Evolutionary conservation across 1,139 yeast species (phyloP), one percentile per base, ranked within the genome.

Genomic region (Hansenula lynferdii): DNA sequence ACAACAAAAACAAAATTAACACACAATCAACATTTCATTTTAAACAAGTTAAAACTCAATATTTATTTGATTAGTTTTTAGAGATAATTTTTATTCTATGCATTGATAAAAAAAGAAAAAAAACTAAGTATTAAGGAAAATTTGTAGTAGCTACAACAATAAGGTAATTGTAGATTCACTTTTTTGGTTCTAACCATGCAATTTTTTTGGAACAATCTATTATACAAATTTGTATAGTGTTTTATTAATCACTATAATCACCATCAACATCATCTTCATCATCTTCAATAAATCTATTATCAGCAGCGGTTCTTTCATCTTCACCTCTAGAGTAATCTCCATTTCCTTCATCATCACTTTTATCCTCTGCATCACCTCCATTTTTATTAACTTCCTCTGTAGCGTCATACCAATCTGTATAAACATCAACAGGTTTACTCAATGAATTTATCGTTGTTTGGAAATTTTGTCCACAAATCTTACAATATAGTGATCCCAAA

Each of bases 381-480:
- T 27, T n/a, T 43, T 84, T 85, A 31, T 94, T 95, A 44, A 92
- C 94, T 38, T 94, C 96, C 56, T 92, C 98, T 58, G 96, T 92
- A 1, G 97, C 98, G 67, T 92, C 98, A 42, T 89, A 89, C 98
- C 98, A 92, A 58, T 90, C 98, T 37, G 96, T 85, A 59, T 92
- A 92, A 19, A 92, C 86, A 61, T 92, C 98, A 30, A 92, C 90
- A 0, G 98, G 96, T 44, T 58, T 68, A 36, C 69, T 64, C 15
- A 65, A 46, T 3, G 64, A 78, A 60, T 87, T 87, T 51, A 90
- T 87, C 35, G 92, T 77, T 4, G 96, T 80, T 60, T 90, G 97
- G 67, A 92, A 94, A 35, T 79, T 77, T 58, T 92, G 97, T 1
- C 97, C 97, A 60, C 98, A 92, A 22, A 90, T 85, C 60, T 92